Evolutionary conservation across 1,284 basidiomycete genomes (phyloP).

Genomic region (Pholiota adiposa): DNA sequence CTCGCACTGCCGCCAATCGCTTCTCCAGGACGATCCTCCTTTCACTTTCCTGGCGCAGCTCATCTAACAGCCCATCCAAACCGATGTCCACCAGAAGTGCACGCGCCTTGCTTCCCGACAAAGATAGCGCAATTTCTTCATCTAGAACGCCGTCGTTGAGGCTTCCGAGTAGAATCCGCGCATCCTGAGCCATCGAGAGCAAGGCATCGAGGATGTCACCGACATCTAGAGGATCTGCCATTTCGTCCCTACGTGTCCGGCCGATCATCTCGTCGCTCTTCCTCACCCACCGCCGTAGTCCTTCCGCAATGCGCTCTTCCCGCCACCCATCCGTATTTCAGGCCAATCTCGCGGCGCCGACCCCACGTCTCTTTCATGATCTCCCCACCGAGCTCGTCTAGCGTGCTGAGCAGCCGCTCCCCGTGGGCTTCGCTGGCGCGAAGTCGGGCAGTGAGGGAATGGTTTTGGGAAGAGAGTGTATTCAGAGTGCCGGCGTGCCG

Average conservation of each 20-base stretch:
- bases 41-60: slow-evolving; percentile 69
- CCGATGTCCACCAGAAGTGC: slow-evolving; percentile 64
- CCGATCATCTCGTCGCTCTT: slow-evolving; percentile 48
- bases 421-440: slow-evolving; percentile 39
- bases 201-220: slow-evolving; percentile 31
- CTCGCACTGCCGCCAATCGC: slow-evolving; percentile 11
- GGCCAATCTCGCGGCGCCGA: slow-evolving; percentile 71
- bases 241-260: slow-evolving; percentile 15
- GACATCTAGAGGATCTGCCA: neutral
- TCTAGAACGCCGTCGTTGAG: slow-evolving; percentile 41
- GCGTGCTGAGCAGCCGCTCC: slow-evolving; percentile 57
- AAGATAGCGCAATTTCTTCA: slow-evolving; percentile 19
- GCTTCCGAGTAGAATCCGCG: slow-evolving; percentile 48
- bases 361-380: slow-evolving; percentile 77
- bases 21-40: slow-evolving; percentile 59
- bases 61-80: slow-evolving; percentile 61
- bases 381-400: slow-evolving; percentile 79
- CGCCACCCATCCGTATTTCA: slow-evolving; percentile 72
- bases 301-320: slow-evolving; percentile 68
- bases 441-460: slow-evolving; percentile 45
- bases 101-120: slow-evolving; percentile 51
- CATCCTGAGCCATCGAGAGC: slow-evolving; percentile 49
- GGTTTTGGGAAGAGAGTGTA: slow-evolving; percentile 56
- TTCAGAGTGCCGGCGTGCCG: slow-evolving; percentile 68
- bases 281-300: slow-evolving; percentile 58